Conservation (phyloP, 768 basidiomycete species). For the Rhodotorula toruloides region DNA sequence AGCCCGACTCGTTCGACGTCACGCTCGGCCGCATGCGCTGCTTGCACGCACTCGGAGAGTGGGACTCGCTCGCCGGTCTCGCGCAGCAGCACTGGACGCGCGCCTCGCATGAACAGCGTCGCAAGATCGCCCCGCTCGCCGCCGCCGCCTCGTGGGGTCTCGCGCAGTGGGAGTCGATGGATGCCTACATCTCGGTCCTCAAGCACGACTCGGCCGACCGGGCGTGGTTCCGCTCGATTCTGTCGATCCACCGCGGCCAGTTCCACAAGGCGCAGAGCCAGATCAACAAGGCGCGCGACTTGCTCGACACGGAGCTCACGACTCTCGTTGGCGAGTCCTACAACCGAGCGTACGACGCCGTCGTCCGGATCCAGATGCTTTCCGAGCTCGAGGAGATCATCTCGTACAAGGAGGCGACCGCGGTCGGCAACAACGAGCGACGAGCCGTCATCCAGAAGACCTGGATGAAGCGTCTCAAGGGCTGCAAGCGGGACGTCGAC, state of each 20-base stretch:
- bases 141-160: slow-evolving; percentile 96
- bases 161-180: slow-evolving; percentile 96
- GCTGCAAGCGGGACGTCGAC: slow-evolving; percentile 96
- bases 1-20: slow-evolving; percentile 69
- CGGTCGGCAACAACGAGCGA: slow-evolving; percentile 84
- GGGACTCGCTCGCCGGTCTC: slow-evolving; percentile 80
- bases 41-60: slow-evolving; percentile 93
- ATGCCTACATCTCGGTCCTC: slow-evolving; percentile 91
- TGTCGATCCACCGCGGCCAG: slow-evolving; percentile 93
- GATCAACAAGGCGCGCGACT: slow-evolving; percentile 85
- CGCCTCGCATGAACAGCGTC: slow-evolving; percentile 66
- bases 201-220: slow-evolving; percentile 86
- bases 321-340: slow-evolving; percentile 93
- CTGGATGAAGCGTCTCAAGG: slow-evolving; percentile 94
- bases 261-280: slow-evolving; percentile 83
- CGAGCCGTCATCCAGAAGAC: slow-evolving; percentile 84
- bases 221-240: slow-evolving; percentile 90
- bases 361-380: slow-evolving; percentile 97
- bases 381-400: slow-evolving; percentile 98
- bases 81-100: slow-evolving; percentile 84
- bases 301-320: slow-evolving; percentile 82
- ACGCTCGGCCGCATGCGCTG: slow-evolving; percentile 91
- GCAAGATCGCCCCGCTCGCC: slow-evolving; percentile 91
- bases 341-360: slow-evolving; percentile 89
- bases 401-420: slow-evolving; percentile 72